Evolutionary conservation across 495 filamentous ascomycete species (phyloP), one percentile per base, ranked within the genome.

Genomic region (Aspergillus bridgeri): DNA sequence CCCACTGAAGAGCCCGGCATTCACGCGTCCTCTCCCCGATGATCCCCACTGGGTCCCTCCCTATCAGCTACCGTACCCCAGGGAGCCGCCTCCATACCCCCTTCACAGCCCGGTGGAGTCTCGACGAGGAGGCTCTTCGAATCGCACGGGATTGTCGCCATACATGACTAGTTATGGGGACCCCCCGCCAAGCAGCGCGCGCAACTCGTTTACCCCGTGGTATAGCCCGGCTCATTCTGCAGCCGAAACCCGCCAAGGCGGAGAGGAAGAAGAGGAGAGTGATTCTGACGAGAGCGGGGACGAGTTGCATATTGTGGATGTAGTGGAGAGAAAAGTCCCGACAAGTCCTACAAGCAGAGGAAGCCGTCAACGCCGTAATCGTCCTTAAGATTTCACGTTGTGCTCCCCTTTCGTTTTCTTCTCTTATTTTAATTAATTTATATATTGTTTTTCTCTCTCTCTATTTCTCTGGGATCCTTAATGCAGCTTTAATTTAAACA

Each of bases 11-110:
- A 55, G 56, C 21, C 50, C 69, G 15, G 46, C 70, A 23, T 69
- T 64, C 47, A 22, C 62, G 8, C 74, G 73, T 25, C 67, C 77
- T 21, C 66, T 77, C 18, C 73, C 75, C 42, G 77, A 81, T 48
- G 77, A 81, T 63, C 70, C 69, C 1, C 70, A 75, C 50, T 80
- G 79, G 77, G 67, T 68, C 5, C 66, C 79, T 42, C 64, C 75
- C 27, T 72, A 76, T 68, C 79, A 60, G 51, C 60, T 61, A 23
- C 63, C 71, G 7, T 72, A 75, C 60, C 48, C 62, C 3, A 19
- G 58, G 22, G 76, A 74, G 22, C 65, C 61, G 20, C 55, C 56
- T 25, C 62, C 61, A 9, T 74, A 75, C 51, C 63, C 61, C 25
- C 27, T 61, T 33, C 66, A 71, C 57, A 61, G 66, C 25, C 69